These are phyloP conservation scores for Plasmodium vivax DNA, from an alignment of 169 alveolate genomes.

Conservation along the genomic window DNA sequence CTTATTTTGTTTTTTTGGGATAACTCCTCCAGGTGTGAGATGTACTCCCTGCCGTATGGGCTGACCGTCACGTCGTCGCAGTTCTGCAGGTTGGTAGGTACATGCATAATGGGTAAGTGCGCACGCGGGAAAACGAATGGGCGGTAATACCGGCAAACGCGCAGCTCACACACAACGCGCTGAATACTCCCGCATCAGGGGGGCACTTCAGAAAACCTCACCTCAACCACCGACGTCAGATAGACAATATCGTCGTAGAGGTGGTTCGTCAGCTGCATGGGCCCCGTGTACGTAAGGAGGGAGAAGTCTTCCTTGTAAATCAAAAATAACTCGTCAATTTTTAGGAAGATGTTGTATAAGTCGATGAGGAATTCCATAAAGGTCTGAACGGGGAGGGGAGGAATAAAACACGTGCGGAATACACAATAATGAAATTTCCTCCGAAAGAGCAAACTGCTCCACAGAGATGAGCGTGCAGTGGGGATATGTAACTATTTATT, in stretches of 20 bases:
- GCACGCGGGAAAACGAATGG: neutral
- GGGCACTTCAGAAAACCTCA: neutral
- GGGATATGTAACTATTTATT: neutral
- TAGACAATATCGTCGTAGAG: constrained; percentile 59
- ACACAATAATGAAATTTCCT: neutral
- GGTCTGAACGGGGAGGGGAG: neutral
- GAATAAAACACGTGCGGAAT: neutral
- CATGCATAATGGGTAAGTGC: neutral
- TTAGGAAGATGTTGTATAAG: constrained; percentile 54
- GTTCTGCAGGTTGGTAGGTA: constrained; percentile 13
- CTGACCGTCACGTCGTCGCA: constrained; percentile 41
- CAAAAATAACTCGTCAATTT: constrained; percentile 54
- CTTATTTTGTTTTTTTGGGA: constrained; percentile 42
- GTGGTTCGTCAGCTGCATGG: constrained; percentile 49
- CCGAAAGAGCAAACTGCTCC: neutral
- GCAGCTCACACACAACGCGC: neutral
- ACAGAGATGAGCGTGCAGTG: neutral
- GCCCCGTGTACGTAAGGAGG: constrained; percentile 43
- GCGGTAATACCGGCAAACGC: neutral
- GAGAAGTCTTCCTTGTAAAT: constrained; percentile 23
- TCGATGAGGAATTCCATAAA: constrained; percentile 69
- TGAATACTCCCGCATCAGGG: neutral
- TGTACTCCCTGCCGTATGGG: constrained; percentile 63
- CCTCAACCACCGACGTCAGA: constrained; percentile 58
- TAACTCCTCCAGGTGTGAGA: constrained; percentile 56